phyloP scores from a whole-genome alignment of 805 yeast species.

The Saturnispora mendoncae region DNA sequence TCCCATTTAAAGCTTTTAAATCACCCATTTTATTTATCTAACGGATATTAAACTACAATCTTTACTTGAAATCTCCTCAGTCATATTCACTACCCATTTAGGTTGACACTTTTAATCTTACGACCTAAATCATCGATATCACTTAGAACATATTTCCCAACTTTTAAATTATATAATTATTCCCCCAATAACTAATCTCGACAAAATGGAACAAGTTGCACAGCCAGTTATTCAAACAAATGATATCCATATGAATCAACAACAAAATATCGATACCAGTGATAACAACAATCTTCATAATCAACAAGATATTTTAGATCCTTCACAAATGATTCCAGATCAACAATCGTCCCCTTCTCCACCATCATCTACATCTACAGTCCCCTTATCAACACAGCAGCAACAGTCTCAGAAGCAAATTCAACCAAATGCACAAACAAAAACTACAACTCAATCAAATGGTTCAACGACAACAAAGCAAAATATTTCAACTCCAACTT shows the following conservation, averaged over 20 bases:
- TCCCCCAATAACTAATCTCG: too few relatives aligned
- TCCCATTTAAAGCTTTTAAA: background rate
- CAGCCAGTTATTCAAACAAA: background rate
- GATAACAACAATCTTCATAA: background rate
- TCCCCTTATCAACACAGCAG: too few relatives aligned
- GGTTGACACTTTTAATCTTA: too few relatives aligned
- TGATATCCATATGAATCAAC: background rate
- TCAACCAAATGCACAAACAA: slow-evolving; percentile 57
- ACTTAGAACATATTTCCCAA: too few relatives aligned
- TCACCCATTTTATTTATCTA: too few relatives aligned
- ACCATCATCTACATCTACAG: too few relatives aligned
- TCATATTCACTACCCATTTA: too few relatives aligned
- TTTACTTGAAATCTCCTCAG: too few relatives aligned
- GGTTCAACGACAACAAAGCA: slow-evolving; percentile 60
- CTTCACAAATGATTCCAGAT: background rate
- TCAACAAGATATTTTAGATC: background rate
- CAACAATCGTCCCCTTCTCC: too few relatives aligned
- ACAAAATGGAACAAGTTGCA: background rate
- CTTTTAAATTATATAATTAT: too few relatives aligned
- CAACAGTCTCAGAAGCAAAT: slow-evolving; percentile 18
- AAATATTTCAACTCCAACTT: slow-evolving; percentile 57
- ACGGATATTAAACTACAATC: too few relatives aligned
- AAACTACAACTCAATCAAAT: slow-evolving; percentile 44
- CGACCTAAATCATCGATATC: too few relatives aligned
- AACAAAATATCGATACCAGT: background rate